These are phyloP conservation scores for Sarocladiaceae sp. DNA, from an alignment of 2,329 filamentous ascomycete species.

Conservation along the genomic window DNA sequence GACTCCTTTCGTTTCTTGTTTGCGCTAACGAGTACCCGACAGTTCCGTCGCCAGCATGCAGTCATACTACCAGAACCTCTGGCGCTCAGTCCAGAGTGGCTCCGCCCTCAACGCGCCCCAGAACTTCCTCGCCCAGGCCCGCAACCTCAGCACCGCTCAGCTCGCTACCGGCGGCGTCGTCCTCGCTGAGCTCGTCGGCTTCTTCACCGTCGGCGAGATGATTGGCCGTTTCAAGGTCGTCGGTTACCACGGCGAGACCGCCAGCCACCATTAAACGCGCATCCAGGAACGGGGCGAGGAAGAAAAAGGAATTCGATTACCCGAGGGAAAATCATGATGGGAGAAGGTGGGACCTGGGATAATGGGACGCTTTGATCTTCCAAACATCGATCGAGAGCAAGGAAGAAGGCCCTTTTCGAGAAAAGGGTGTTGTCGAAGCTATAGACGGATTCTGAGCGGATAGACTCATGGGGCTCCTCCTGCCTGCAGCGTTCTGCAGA, in stretches of 20 bases:
- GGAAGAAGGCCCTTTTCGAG: too few species aligned
- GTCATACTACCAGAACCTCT: slow-evolving; percentile 70
- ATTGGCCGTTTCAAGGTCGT: slow-evolving; percentile 92
- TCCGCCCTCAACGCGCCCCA: slow-evolving; percentile 51
- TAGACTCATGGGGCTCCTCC: background rate
- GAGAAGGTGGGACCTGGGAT: too few species aligned
- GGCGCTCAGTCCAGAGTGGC: slow-evolving; percentile 63
- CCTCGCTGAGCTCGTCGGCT: slow-evolving; percentile 80
- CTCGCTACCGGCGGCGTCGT: slow-evolving; percentile 70
- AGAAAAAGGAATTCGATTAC: slow-evolving; percentile 16
- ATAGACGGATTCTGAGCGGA: slow-evolving; percentile 7
- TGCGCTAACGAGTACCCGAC: slow-evolving; percentile 11
- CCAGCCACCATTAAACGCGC: slow-evolving; percentile 50
- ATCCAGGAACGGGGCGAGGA: slow-evolving; percentile 11
- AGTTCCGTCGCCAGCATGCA: slow-evolving; percentile 80
- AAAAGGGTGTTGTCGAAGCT: background rate
- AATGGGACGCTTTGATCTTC: too few species aligned
- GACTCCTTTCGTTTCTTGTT: background rate
- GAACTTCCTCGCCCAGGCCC: slow-evolving; percentile 49
- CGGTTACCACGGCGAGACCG: slow-evolving; percentile 73
- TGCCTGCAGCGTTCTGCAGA: background rate
- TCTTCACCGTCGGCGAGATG: slow-evolving; percentile 98
- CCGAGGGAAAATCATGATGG: too few species aligned
- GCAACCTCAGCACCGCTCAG: slow-evolving; percentile 66
- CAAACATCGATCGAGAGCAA: too few species aligned